Evolutionary conservation across 2,329 filamentous ascomycete species (phyloP).

Genomic region (Emmonsia crescens): DNA sequence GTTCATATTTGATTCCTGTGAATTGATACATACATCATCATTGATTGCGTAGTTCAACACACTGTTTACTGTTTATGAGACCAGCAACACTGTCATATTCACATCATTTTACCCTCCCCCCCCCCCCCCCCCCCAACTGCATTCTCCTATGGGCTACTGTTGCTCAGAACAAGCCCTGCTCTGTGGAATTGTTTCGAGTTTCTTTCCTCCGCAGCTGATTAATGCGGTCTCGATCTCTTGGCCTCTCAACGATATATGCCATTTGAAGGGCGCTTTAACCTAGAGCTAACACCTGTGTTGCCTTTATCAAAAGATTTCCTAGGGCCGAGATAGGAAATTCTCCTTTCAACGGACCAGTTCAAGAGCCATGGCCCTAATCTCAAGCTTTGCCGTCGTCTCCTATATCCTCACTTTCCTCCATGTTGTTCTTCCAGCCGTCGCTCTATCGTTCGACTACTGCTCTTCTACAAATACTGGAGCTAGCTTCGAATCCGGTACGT

Average conservation of each 20-base stretch:
- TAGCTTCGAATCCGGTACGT: conserved; percentile 27
- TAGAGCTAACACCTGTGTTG: background rate
- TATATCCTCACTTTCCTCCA: conserved; percentile 18
- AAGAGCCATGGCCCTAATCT: background rate
- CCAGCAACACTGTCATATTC: background rate
- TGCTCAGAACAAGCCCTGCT: background rate
- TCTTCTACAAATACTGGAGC: conserved; percentile 37
- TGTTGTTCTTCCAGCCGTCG: conserved; percentile 14
- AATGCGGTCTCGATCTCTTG: background rate
- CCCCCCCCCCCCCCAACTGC: too few species aligned
- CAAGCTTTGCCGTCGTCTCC: background rate
- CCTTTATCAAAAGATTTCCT: background rate
- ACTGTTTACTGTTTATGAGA: background rate
- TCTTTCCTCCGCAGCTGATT: background rate
- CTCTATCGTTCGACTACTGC: conserved; percentile 30
- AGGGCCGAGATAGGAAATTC: background rate
- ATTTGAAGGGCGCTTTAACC: background rate
- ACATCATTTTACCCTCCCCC: too few species aligned
- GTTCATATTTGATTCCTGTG: background rate
- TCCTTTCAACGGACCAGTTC: background rate
- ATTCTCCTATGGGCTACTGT: background rate
- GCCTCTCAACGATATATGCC: background rate
- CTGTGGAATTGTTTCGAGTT: background rate
- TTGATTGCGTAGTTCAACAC: background rate
- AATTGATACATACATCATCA: background rate